Evolutionary conservation across 805 yeast species (phyloP), one percentile per base, ranked within the genome.

Genomic region (Candida peoriensis): DNA sequence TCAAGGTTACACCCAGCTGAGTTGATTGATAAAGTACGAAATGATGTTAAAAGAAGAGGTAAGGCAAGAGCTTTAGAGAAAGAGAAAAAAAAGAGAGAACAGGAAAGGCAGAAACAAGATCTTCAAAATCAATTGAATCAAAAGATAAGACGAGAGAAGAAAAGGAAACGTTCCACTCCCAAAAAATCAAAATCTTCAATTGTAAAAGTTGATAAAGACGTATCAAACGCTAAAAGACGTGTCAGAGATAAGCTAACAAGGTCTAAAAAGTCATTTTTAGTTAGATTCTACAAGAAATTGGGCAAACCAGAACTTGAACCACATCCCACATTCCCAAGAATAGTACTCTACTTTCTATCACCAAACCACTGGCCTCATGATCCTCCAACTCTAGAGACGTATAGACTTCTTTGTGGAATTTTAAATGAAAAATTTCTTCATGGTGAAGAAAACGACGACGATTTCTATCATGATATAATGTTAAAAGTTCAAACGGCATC

Each of bases 1-100:
- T 65, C 76, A 8, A 48, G 61, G 2, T 36, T 55, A 12, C 83
- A 77, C 42, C 82, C 82, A 0, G 49, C 58, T 1, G 72, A 65
- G 3, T 58, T 63, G 26, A 72, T 78, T 12, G 70, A 66, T 11
- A 48, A 47, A 32, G 43, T 76, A 26, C 49, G 81, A 20, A 60
- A 66, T 0, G 63, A 68, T 29, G 81, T 76, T 18, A 70, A 69
- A 28, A 59, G 79, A 26, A 53, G 78, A 8, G 78, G 78, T 11
- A 70, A 72, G 40, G 18, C 14, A 24, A n/a, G n/a, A n/a, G n/a
- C n/a, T n/a, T 57, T 65, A 1, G 68, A 54, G 8, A 63, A 55
- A 28, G 60, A 69, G 13, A 60, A 52, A 33, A 61, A 61, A 5
- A 51, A 76, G 22, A 47, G 76, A 24, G n/a, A n/a, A n/a, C n/a